phyloP scores from a whole-genome alignment of 306 rosid genomes.

The Cyclanthera cordifolia region DNA sequence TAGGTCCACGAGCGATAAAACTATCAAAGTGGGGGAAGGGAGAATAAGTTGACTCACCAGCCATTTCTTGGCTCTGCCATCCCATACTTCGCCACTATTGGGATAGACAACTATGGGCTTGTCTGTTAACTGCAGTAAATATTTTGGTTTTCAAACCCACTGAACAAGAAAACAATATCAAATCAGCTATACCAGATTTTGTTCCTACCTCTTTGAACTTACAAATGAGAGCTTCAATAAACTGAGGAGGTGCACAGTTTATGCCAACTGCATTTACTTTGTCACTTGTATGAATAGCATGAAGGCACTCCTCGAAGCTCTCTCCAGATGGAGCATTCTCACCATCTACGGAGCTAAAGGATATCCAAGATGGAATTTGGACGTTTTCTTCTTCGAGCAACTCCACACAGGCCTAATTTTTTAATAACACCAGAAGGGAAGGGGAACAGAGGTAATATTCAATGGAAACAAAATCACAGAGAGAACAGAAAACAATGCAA shows the following conservation, averaged over 20 bases:
- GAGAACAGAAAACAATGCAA: background rate
- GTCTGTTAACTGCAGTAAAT: constrained; percentile 49
- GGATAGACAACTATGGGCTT: constrained; percentile 73
- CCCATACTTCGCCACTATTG: constrained; percentile 86
- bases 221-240: constrained; percentile 49
- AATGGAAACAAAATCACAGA: background rate
- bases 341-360: constrained; percentile 78
- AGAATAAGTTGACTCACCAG: constrained; percentile 38
- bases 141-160: background rate
- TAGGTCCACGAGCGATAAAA: background rate
- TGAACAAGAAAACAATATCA: background rate
- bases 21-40: background rate
- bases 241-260: constrained; percentile 85
- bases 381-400: constrained; percentile 72
- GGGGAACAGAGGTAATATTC: background rate
- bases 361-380: constrained; percentile 73
- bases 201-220: constrained; percentile 54
- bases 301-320: constrained; percentile 66
- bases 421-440: background rate
- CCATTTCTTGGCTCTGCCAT: constrained; percentile 77
- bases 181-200: background rate
- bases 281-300: constrained; percentile 36
- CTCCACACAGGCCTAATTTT: constrained; percentile 57
- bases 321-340: constrained; percentile 77
- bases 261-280: constrained; percentile 71